These are phyloP conservation scores for Heterobasidion parviporum DNA, from an alignment of 1,284 basidiomycete species.

Conservation along the genomic window DNA sequence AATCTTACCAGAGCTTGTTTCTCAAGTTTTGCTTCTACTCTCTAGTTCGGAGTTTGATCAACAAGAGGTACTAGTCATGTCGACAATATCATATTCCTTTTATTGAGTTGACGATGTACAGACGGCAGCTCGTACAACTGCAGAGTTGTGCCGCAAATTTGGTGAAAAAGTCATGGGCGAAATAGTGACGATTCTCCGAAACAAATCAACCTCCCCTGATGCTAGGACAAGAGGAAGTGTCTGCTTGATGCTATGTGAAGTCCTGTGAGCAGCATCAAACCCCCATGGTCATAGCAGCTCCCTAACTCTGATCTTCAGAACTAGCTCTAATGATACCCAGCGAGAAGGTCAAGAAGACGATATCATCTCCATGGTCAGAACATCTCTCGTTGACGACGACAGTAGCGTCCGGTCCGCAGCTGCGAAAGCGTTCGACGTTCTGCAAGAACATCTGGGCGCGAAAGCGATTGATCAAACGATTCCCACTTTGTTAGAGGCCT, in stretches of 20 bases:
- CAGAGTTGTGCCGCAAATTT: slow-evolving; percentile 92
- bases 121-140: slow-evolving; percentile 82
- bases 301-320: slow-evolving; percentile 34
- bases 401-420: slow-evolving; percentile 86
- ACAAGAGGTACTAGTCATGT: slow-evolving; percentile 66
- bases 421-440: slow-evolving; percentile 88
- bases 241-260: slow-evolving; percentile 81
- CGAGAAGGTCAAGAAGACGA: slow-evolving; percentile 88
- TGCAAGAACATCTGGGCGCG: slow-evolving; percentile 85
- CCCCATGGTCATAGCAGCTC: too few relatives aligned
- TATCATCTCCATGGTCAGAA: slow-evolving; percentile 81
- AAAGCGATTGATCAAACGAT: slow-evolving; percentile 97
- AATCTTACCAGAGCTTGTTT: slow-evolving; percentile 82
- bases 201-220: slow-evolving; percentile 65
- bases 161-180: slow-evolving; percentile 90
- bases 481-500: slow-evolving; percentile 88
- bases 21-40: slow-evolving; percentile 68
- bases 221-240: slow-evolving; percentile 80
- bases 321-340: slow-evolving; percentile 80
- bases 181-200: slow-evolving; percentile 71
- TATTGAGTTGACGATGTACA: slow-evolving; percentile 19
- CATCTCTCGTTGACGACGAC: slow-evolving; percentile 85
- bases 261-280: slow-evolving; percentile 52
- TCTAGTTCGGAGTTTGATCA: slow-evolving; percentile 81
- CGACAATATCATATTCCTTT: neutral